Conservation (phyloP, 2,329 filamentous ascomycete genomes). For the Colletotrichum orchidophilum region DNA sequence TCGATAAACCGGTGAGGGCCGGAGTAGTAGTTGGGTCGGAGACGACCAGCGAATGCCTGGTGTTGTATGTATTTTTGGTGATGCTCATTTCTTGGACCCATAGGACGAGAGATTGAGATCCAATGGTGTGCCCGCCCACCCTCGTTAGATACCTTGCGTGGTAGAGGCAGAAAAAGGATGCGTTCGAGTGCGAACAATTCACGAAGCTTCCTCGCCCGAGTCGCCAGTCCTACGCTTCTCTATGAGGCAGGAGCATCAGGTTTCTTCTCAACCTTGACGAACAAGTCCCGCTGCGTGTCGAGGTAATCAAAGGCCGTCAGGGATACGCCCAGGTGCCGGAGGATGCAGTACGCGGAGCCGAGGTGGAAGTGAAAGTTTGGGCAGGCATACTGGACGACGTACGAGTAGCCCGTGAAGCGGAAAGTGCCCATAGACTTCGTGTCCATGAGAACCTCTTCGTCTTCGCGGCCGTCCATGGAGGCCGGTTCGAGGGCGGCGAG, state of each 20-base stretch:
- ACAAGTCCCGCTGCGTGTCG: constrained; percentile 20
- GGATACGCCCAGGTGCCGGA: constrained; percentile 65
- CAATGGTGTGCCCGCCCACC: no score
- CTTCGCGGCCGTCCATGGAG: constrained; percentile 35
- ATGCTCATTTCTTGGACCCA: no score
- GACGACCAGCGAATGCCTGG: no score
- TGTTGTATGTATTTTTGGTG: no score
- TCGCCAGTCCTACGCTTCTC: background rate
- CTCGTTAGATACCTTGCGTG: no score
- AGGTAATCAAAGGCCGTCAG: constrained; percentile 67
- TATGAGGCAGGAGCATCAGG: background rate
- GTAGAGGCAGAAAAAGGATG: no score
- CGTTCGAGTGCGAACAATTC: no score
- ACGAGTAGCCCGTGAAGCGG: constrained; percentile 47
- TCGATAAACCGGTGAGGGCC: no score
- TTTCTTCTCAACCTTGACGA: constrained; percentile 13
- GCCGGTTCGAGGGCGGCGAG: constrained; percentile 42
- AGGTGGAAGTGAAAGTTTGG: constrained; percentile 72
- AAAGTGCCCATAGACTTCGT: constrained; percentile 38
- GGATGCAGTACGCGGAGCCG: constrained; percentile 63
- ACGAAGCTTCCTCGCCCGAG: no score
- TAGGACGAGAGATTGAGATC: no score
- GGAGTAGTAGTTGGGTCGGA: no score
- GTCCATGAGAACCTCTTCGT: constrained; percentile 38
- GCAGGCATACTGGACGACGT: constrained; percentile 54